Evolutionary conservation across 768 basidiomycete genomes (phyloP), one percentile per base, ranked within the genome.

Genomic region (Boletus eberwhitei): DNA sequence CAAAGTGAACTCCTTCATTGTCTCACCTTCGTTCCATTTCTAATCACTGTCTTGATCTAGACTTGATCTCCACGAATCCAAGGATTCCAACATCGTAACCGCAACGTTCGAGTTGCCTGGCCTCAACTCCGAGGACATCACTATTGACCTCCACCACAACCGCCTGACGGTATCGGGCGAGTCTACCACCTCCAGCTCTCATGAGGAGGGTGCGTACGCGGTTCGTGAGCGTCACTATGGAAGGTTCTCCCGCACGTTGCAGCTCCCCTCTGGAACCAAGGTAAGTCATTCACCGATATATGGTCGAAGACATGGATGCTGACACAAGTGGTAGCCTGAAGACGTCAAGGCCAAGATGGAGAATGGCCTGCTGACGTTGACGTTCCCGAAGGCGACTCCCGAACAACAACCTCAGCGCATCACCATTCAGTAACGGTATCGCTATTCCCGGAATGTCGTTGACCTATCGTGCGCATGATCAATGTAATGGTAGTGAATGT

Each of bases 51-150:
- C n/a, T n/a, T n/a, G n/a, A n/a, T n/a, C n/a, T n/a, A n/a, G n/a
- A n/a, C n/a, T n/a, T 67, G 77, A 81, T 57, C 46, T 83, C 1
- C 71, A 77, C 48, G 78, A 81, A 62, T 71, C 74, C 48, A 59
- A 70, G 4, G 70, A 73, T 1, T 31, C 13, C n/a, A 19, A 45
- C 29, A 19, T 13, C 44, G 73, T 82, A 32, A 81, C 77, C 2
- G 81, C 78, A 17, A 76, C 75, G 5, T 79, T 84, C 59, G 81
- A 82, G 61, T 65, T 81, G 7, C 81, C 82, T 4, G 77, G 82
- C 9, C 60, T 83, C 48, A 77, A 73, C 55, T 77, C 78, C 56
- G 75, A 77, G 48, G 73, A 79, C 38, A 74, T 83, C 48, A 65
- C 66, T 34, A 74, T 84, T 46, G 76, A 80, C 16, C 1, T 63